Percentiles rank a stretch among this genome's conserved stretches.
These are phyloP conservation scores for Mycena galericulata DNA, from an alignment of 768 basidiomycete genomes.

Conservation along the genomic window DNA sequence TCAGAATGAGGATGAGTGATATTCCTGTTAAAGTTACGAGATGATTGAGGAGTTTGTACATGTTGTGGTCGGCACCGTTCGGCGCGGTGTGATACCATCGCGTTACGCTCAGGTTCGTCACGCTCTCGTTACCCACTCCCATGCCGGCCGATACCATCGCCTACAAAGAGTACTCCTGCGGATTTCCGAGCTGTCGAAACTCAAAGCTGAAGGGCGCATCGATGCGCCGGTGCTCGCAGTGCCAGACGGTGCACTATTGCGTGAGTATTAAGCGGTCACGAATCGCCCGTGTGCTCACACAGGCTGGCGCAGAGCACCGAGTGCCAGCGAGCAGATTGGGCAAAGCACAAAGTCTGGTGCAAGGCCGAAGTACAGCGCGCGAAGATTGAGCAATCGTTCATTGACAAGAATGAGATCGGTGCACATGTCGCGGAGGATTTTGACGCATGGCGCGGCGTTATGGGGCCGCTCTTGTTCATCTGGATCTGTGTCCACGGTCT, in stretches of 20 bases:
- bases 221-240: neutral
- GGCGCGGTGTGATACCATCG: no score
- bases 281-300: neutral
- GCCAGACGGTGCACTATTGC: neutral
- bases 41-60: no score
- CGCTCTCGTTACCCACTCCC: no score
- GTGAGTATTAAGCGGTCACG: neutral
- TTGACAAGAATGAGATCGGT: no score
- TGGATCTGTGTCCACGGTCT: neutral
- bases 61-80: no score
- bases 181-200: neutral
- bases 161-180: neutral
- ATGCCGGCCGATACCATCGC: no score
- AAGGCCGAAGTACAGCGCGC: neutral
- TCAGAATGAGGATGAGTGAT: no score
- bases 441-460: neutral
- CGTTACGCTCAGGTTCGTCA: no score
- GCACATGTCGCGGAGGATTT: neutral
- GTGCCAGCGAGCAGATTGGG: slow-evolving; percentile 6
- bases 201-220: neutral
- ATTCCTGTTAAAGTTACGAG: no score
- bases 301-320: neutral
- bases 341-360: neutral
- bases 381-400: neutral
- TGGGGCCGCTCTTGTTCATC: slow-evolving; percentile 2